Evolutionary conservation across 2,329 filamentous ascomycete species (phyloP), one percentile per base, ranked within the genome.

Genomic region (Tolypocladium album): DNA sequence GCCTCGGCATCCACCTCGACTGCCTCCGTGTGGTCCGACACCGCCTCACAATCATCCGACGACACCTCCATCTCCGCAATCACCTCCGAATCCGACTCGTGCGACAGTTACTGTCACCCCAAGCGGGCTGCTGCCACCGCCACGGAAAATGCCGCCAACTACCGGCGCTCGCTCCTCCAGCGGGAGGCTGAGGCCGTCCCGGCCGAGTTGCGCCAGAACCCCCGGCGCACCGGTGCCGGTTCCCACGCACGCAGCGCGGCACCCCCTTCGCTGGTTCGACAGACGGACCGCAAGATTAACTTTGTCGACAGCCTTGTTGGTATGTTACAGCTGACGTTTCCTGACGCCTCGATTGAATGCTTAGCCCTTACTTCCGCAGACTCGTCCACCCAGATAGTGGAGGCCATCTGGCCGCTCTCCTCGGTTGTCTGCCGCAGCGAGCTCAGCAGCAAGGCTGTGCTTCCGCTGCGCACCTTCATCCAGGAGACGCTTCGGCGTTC

Each of bases 221-320:
- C 84, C 12, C 79, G 84, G 62, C 80, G 82, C 63, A 83, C 81
- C 57, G 80, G 77, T 61, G 78, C 76, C 64, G 82, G 83, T 62
- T 74, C 80, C 39, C 78, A 79, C 60, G 75, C 80, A 61, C 80
- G 82, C 63, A 80, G 82, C 67, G 75, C 83, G 65, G 82, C 83
- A 67, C 88, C 89, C 67, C 90, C 93, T 57, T 77, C 88, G 61
- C 83, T 97, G 65, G 82, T 92, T 64, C 88, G 92, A 69, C 92
- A 97, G 79, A 85, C 86, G 70, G 92, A 97, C 77, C 89, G 92
- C 72, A 96, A 96, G 81, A 84, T 90, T 72, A 92, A 89, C 76
- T 97, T 97, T 72, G 93, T 97, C 76, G 92, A 97, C 76, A 94
- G 88, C 75, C 90, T 97, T 74, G 92, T 97, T 79, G 93, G 93